Evolutionary conservation across 2,329 filamentous ascomycete species (phyloP).

Genomic region (Beauveria bassiana): DNA sequence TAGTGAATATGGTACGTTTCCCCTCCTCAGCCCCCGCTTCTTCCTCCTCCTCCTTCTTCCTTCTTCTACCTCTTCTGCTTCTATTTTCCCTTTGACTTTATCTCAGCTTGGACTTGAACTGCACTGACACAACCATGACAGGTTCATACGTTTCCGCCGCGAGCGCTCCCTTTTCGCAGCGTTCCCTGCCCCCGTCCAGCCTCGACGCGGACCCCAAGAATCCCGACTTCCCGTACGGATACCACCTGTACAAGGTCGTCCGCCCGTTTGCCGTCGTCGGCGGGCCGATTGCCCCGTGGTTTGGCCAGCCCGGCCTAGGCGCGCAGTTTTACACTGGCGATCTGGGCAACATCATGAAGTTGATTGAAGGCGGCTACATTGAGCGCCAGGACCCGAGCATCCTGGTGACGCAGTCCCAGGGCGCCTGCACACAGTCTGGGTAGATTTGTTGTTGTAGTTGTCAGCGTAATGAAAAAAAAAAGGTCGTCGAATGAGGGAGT

Average conservation of each 20-base stretch:
- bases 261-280: constrained; percentile 30
- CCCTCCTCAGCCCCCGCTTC: too few species aligned
- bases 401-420: not conserved
- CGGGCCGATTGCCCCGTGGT: constrained; percentile 42
- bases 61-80: not conserved
- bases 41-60: too few species aligned
- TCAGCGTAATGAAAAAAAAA: too few species aligned
- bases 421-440: not conserved
- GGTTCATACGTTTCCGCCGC: constrained; percentile 32
- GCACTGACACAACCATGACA: not conserved
- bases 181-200: constrained; percentile 38
- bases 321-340: constrained; percentile 24
- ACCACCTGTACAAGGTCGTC: constrained; percentile 39
- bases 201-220: constrained; percentile 27
- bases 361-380: constrained; percentile 27
- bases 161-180: constrained; percentile 38
- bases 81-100: fast-evolving
- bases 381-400: constrained; percentile 20
- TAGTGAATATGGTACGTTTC: constrained; percentile 29
- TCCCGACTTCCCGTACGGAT: constrained; percentile 36
- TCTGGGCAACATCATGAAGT: constrained; percentile 19
- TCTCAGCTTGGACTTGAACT: not conserved
- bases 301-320: constrained; percentile 41
- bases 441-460: too few species aligned
- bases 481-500: too few species aligned